Evolutionary conservation across 2,329 filamentous ascomycete species (phyloP), one percentile per base, ranked within the genome.

Genomic region (Ilyonectria robusta): DNA sequence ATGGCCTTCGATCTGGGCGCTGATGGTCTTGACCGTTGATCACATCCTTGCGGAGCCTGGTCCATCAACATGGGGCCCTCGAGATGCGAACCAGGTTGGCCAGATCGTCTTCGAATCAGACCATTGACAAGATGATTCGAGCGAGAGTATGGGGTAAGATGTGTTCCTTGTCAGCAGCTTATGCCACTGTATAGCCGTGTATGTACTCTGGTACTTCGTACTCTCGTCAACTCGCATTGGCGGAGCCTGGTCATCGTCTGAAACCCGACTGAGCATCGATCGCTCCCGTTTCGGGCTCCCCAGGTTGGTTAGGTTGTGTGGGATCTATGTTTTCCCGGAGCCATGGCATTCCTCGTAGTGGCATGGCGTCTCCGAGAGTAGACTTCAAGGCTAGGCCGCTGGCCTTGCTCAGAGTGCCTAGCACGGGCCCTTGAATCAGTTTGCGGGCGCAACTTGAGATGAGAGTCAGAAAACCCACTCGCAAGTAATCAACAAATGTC

Each of bases 371-470:
- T 37, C 42, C 51, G 33, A 29, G 73, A 64, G 57, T 72, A 47
- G 61, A 53, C 57, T 68, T 54, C 60, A 62, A 59, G 42, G 58
- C 59, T 63, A 69, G 72, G 72, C 70, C 64, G 73, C 68, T 75
- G 70, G 71, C 72, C 72, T 72, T 72, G 64, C 65, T 75, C 59
- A 66, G 62, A 65, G n/a, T 10, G 59, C 65, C 67, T 73, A 65
- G 73, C 67, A 70, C 66, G 69, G 62, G 56, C 67, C 67, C 68
- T 73, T 66, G 72, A 76, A 75, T 73, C 73, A 68, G 62, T 69
- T 71, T 76, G 74, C 73, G 74, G 72, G 72, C 74, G 74, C 72
- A 76, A 70, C 60, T 64, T 33, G 57, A 75, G 61, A 75, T 69
- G 68, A 75, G 69, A 71, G 63, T 69, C 66, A 71, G 60, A 67